phyloP scores from a whole-genome alignment of 1,139 yeast species.

The Suhomyces terraborum region DNA sequence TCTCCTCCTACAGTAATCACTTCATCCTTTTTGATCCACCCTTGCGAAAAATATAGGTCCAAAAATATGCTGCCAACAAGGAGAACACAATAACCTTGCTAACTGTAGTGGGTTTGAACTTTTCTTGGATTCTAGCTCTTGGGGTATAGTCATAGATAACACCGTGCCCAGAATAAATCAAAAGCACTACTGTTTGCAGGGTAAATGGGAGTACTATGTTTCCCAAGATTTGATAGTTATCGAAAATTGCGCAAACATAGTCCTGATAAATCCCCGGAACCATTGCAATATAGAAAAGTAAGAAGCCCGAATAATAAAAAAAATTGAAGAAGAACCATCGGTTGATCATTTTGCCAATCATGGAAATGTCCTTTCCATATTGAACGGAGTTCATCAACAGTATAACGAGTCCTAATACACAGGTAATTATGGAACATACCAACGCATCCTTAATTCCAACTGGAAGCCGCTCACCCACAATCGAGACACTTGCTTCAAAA shows the following conservation, averaged over 20 bases:
- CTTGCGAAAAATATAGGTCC: slow-evolving; percentile 7
- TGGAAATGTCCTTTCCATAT: slow-evolving; percentile 1
- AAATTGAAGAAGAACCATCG: slow-evolving; percentile 6
- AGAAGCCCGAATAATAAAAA: slow-evolving; percentile 8
- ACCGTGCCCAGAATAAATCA: slow-evolving; percentile 13
- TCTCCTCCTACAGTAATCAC: no score
- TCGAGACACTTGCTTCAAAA: slow-evolving; percentile 8
- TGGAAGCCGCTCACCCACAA: slow-evolving; percentile 11
- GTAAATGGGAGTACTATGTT: slow-evolving; percentile 2
- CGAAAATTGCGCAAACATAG: not conserved
- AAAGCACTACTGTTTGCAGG: slow-evolving; percentile 4
- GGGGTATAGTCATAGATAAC: slow-evolving; percentile 8
- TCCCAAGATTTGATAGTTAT: slow-evolving; percentile 8
- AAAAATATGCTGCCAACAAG: not conserved
- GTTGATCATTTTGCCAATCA: slow-evolving; percentile 7
- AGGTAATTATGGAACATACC: slow-evolving; percentile 7
- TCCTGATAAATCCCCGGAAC: slow-evolving; percentile 6
- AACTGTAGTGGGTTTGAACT: slow-evolving; percentile 6
- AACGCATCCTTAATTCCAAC: slow-evolving; percentile 11
- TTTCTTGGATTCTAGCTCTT: slow-evolving; percentile 3
- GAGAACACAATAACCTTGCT: not conserved
- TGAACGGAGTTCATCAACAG: slow-evolving; percentile 6
- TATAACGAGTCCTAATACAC: slow-evolving; percentile 7
- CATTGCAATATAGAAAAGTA: slow-evolving; percentile 6
- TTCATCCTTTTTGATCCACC: no score